Evolutionary conservation across 2,329 filamentous ascomycete genomes (phyloP).

Genomic region (Lecanicillium sp.): DNA sequence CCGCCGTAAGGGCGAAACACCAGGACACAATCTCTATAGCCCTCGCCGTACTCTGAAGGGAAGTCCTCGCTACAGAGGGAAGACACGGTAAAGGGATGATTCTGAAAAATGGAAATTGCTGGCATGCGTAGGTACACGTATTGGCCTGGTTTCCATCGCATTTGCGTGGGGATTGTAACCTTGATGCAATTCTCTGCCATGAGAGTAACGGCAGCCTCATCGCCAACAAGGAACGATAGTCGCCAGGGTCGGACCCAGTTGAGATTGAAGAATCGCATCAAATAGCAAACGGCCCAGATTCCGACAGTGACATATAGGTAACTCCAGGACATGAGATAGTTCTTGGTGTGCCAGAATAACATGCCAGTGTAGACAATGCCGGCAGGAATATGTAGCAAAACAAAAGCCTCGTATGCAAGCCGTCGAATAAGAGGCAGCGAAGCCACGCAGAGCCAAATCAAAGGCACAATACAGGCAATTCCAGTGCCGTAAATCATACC

Average conservation of each 20-base stretch:
- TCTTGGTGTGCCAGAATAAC: slow-evolving; percentile 94
- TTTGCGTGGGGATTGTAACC: slow-evolving; percentile 85
- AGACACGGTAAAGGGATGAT: slow-evolving; percentile 91
- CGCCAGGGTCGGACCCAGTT: slow-evolving; percentile 83
- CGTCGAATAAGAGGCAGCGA: slow-evolving; percentile 73
- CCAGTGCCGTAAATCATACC: slow-evolving; percentile 80
- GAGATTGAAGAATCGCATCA: slow-evolving; percentile 69
- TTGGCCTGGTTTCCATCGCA: slow-evolving; percentile 88
- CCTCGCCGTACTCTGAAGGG: slow-evolving; percentile 80
- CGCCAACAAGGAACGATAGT: slow-evolving; percentile 75
- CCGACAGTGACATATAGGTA: slow-evolving; percentile 76
- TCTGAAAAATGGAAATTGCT: slow-evolving; percentile 81
- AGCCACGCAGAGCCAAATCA: slow-evolving; percentile 75
- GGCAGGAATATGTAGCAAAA: slow-evolving; percentile 72
- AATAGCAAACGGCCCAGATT: slow-evolving; percentile 71
- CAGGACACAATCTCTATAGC: slow-evolving; percentile 80
- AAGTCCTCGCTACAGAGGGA: slow-evolving; percentile 91
- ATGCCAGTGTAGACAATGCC: slow-evolving; percentile 73
- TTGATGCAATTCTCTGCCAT: slow-evolving; percentile 94
- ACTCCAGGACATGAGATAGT: slow-evolving; percentile 82
- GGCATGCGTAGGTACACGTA: slow-evolving; percentile 95
- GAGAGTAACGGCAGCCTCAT: slow-evolving; percentile 82
- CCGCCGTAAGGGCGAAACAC: slow-evolving; percentile 89
- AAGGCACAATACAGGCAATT: slow-evolving; percentile 69
- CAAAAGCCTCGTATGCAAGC: slow-evolving; percentile 78